These are phyloP conservation scores for Aspergillus proliferans DNA, from an alignment of 2,329 filamentous ascomycete species.

Conservation along the genomic window DNA sequence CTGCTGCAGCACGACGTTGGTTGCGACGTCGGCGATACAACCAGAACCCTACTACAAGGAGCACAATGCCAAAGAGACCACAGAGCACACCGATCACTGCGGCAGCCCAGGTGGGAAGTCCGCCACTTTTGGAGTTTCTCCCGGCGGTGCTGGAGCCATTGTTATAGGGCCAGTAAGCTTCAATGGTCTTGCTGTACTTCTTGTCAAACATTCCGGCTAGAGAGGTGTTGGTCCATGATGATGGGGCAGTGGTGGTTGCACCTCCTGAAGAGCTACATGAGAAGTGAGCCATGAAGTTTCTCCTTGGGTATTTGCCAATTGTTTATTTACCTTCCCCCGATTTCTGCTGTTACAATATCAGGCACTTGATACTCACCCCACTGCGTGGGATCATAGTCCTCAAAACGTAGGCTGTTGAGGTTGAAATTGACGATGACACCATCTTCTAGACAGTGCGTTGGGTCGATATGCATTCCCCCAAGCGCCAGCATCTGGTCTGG, in stretches of 20 bases:
- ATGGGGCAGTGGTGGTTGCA: slow-evolving; percentile 21
- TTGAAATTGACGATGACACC: slow-evolving; percentile 49
- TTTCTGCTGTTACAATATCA: slow-evolving; percentile 20
- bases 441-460: slow-evolving; percentile 29
- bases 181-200: slow-evolving; percentile 44
- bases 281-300: too few relatives aligned
- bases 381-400: slow-evolving; percentile 24
- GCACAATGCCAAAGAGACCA: too few relatives aligned
- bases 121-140: slow-evolving; percentile 8
- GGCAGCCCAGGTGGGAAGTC: not conserved
- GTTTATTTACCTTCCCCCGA: slow-evolving; percentile 30
- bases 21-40: too few relatives aligned
- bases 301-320: too few relatives aligned
- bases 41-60: too few relatives aligned
- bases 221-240: slow-evolving; percentile 42
- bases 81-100: too few relatives aligned
- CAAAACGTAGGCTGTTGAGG: slow-evolving; percentile 27
- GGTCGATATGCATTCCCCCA: slow-evolving; percentile 18
- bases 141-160: slow-evolving; percentile 39
- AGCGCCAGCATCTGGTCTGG: slow-evolving; percentile 35
- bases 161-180: too few relatives aligned
- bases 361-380: slow-evolving; percentile 29
- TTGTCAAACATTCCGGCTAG: slow-evolving; percentile 51
- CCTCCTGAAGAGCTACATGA: slow-evolving; percentile 21
- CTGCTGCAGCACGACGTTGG: too few relatives aligned